These are phyloP conservation scores for Thamnidium elegans DNA, from an alignment of 192 early-diverging fungal genomes.

Conservation along the genomic window DNA sequence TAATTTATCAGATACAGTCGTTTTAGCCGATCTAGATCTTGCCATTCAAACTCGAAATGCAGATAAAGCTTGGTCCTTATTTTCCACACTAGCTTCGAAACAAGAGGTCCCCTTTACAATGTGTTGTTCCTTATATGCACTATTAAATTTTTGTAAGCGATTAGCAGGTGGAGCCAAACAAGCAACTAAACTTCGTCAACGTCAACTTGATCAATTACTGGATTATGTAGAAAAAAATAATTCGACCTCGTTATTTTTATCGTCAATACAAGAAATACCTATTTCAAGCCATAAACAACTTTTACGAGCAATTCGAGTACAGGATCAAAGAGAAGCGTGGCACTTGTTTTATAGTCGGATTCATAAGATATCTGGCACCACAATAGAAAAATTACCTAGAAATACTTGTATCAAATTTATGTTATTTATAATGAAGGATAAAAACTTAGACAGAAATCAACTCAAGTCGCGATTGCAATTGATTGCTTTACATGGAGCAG, in stretches of 20 bases:
- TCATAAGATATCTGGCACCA: not conserved
- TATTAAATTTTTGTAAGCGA: slow-evolving; percentile 9
- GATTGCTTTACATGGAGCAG: slow-evolving; percentile 7
- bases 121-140: slow-evolving; percentile 19
- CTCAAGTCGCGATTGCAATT: slow-evolving; percentile 7
- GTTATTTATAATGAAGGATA: slow-evolving; percentile 9
- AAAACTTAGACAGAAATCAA: slow-evolving; percentile 10
- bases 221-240: slow-evolving; percentile 17
- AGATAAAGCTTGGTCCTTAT: slow-evolving; percentile 22
- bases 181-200: not conserved
- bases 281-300: slow-evolving; percentile 20
- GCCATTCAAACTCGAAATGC: slow-evolving; percentile 21
- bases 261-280: slow-evolving; percentile 11
- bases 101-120: slow-evolving; percentile 16
- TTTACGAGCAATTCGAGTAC: slow-evolving; percentile 7
- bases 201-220: slow-evolving; percentile 20
- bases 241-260: slow-evolving; percentile 2
- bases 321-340: slow-evolving; percentile 8
- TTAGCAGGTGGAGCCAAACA: not conserved
- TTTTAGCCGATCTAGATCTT: slow-evolving; percentile 6
- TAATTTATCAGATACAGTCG: slow-evolving; percentile 7
- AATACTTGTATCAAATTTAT: slow-evolving; percentile 10
- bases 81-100: slow-evolving; percentile 8
- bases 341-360: slow-evolving; percentile 11
- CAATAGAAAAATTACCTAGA: slow-evolving; percentile 6